Evolutionary conservation across 129 eudicot genomes (phyloP).

Genomic region (Artemisia annua): DNA sequence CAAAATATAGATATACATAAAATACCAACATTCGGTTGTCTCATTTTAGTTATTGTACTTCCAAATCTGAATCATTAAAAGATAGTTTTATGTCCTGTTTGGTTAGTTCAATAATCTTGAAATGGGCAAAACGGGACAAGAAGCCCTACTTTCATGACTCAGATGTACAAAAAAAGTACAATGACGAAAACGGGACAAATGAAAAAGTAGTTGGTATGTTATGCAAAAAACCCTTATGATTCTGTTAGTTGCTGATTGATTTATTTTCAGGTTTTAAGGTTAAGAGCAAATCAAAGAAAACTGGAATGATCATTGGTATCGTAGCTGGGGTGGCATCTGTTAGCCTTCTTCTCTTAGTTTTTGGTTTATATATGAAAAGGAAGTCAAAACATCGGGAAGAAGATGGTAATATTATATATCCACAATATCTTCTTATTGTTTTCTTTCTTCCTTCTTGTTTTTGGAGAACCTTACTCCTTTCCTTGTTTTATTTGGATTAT

Average conservation of each 20-base stretch:
- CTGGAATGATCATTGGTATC: conserved; percentile 53
- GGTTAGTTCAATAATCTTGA: no score
- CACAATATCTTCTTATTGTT: conserved; percentile 3
- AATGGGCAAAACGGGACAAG: no score
- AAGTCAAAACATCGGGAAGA: conserved; percentile 33
- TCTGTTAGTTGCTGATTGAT: not conserved
- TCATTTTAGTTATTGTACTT: no score
- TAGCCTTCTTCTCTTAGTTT: conserved; percentile 27
- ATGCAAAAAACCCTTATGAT: not conserved
- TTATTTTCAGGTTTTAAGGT: conserved; percentile 25
- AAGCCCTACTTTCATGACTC: no score
- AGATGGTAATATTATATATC: conserved; percentile 36
- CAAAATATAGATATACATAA: not conserved
- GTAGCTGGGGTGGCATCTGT: conserved; percentile 32
- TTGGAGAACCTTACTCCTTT: not conserved
- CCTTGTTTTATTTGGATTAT: not conserved
- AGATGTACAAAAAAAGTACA: no score
- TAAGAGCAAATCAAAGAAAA: conserved; percentile 29
- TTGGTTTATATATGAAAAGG: conserved; percentile 35
- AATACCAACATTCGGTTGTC: not conserved
- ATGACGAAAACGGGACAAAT: no score
- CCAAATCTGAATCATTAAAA: no score
- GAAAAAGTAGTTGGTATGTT: no score
- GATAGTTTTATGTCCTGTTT: no score
- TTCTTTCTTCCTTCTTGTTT: not conserved